Evolutionary conservation across 768 basidiomycete genomes (phyloP), one percentile per base, ranked within the genome.

Genomic region (Tephrocybe sp.): DNA sequence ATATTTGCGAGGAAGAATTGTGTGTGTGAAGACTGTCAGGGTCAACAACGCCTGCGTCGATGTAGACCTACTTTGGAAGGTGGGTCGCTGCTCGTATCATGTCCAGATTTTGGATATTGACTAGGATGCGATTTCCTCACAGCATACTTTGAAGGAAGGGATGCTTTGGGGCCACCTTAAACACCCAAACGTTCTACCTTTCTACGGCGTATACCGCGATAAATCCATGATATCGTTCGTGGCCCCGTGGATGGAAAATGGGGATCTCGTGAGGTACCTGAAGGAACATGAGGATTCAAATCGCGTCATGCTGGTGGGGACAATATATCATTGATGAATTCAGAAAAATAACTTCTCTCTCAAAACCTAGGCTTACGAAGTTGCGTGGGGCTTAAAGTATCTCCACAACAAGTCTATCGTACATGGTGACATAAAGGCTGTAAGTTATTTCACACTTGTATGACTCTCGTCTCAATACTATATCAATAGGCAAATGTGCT

Each of bases 371-470:
- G 20, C 63, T 8, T 55, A 53, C 6, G 70, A 70, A 32, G 59
- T 71, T 13, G 63, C 64, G 0, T 39, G 48, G 34, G 71, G 71
- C 1, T 48, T 71, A 4, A 39, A 57, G 1, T 70, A 69, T 54
- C 58, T 72, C 13, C 71, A 71, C 46, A 56, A 55, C 7, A 58
- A 61, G 40, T 55, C 61, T 5, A 65, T 78, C 26, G 64, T 75
- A 12, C 77, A 75, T 41, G 75, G 75, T 0, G 75, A 78, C 42
- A 60, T 78, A 13, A 74, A 73, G 47, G 74, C 71, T 17, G 74
- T 74, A 46, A 51, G 61, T 26, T 26, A 13, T 4, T 32, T 14
- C n/a, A n/a, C n/a, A n/a, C 2, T 26, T 7, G 26, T 26, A 26
- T 26, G 7, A 3, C 19, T 16, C 9, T 7, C 20, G 10, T 16